Evolutionary conservation across 108 stramenopile species (phyloP), one percentile per base, ranked within the genome.

Genomic region (Seminavis robusta): DNA sequence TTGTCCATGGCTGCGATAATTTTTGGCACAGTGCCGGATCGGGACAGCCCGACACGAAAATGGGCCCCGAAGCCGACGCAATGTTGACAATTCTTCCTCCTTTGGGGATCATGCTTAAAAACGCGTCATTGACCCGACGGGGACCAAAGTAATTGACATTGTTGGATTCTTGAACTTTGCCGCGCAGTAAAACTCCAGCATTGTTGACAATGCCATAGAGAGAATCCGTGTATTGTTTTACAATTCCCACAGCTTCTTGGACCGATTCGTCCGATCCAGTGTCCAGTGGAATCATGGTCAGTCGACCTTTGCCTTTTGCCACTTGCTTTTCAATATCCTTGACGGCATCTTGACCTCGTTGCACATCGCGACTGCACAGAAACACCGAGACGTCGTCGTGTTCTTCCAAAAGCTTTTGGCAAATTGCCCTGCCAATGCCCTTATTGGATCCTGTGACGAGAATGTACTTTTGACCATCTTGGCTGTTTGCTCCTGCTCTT

Each of bases 131-230:
- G 50, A 83, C 82, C 9, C 77, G 77, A 29, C 71, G 40, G 2
- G 75, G 75, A 20, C 82, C 82, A 45, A 74, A 75, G 34, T 67
- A 73, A 50, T 83, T 83, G 41, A 63, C 69, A 36, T 76, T 62
- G 1, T 76, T 43, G 20, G 72, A 70, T 17, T 47, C 26, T 21
- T 69, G 20, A 21, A 5, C 4, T 56, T 2, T 41, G 17, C 23
- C 33, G 33, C 20, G 36, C 23, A 28, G 19, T 26, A 24, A 8
- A 16, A 48, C 47, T 30, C 82, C 82, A 8, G 82, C 82, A 71
- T 83, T 83, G 48, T 76, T 79, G 16, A 83, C 74, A 11, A 83
- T 66, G 1, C 71, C 82, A 47, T 79, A 76, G 27, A 83, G 42
- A 8, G 20, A 0, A 10, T 56, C 60, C 36, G 37, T 36, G n/a